A percentile compares a stretch with the other conserved stretches of the same genome.
Evolutionary conservation across 352 stramenopile genomes (phyloP).

Genomic region (Globisporangium uncinulatum): DNA sequence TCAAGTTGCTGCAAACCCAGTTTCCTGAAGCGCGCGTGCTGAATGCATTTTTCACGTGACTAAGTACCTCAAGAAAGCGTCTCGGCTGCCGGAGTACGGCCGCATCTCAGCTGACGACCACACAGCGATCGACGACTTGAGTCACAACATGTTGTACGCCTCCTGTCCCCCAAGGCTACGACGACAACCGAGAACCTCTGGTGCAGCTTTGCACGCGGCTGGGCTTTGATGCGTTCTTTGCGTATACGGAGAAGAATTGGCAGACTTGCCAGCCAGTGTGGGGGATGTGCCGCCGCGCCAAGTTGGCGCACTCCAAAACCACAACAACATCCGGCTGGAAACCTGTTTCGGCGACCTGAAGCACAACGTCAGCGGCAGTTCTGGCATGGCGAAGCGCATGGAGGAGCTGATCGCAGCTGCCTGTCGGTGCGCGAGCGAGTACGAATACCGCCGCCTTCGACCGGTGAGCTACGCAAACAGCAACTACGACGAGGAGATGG

Average conservation of each 20-base stretch:
- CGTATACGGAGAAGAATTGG: not conserved
- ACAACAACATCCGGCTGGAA: not conserved
- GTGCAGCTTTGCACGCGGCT: not conserved
- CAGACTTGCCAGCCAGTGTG: not conserved
- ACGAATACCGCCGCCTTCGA: not conserved
- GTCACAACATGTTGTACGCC: slow-evolving; percentile 13
- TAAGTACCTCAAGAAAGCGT: too few species aligned
- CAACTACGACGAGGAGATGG: not conserved
- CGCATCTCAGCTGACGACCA: too few species aligned
- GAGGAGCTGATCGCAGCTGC: not conserved
- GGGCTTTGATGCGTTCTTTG: not conserved
- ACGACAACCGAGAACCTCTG: not conserved
- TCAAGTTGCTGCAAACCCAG: slow-evolving; percentile 11
- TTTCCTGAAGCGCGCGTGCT: slow-evolving; percentile 14
- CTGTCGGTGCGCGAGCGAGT: not conserved
- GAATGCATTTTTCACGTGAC: slow-evolving; percentile 20
- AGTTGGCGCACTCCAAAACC: not conserved
- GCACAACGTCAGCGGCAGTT: not conserved
- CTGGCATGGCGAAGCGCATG: not conserved
- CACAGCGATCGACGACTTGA: not conserved
- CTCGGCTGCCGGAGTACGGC: too few species aligned
- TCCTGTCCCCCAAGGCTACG: not conserved
- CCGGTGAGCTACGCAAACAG: not conserved
- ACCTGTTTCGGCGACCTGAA: not conserved
- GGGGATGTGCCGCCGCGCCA: not conserved